These are phyloP conservation scores for Lecanicillium sp. DNA, from an alignment of 2,329 filamentous ascomycete genomes.

Conservation along the genomic window DNA sequence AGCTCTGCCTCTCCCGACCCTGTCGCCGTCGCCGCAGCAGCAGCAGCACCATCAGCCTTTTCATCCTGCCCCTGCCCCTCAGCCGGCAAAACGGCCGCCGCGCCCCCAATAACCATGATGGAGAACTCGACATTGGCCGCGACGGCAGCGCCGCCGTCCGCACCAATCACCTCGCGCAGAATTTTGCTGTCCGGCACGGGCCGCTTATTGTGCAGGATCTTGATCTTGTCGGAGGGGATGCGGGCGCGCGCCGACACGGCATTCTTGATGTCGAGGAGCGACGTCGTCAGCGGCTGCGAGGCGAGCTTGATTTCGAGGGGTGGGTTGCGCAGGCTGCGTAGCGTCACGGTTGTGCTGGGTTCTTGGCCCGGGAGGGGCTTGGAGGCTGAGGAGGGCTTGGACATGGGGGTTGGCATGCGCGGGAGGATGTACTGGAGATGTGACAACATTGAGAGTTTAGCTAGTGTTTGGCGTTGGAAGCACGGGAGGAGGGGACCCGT, in stretches of 20 bases:
- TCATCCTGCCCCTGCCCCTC: slow-evolving; percentile 14
- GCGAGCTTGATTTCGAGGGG: slow-evolving; percentile 60
- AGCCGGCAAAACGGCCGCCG: slow-evolving; percentile 32
- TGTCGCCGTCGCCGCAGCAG: slow-evolving; percentile 32
- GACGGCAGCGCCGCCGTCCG: slow-evolving; percentile 25
- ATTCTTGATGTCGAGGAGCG: slow-evolving; percentile 70
- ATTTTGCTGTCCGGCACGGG: slow-evolving; percentile 72
- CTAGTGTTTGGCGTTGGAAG: slow-evolving; percentile 7
- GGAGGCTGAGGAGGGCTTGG: slow-evolving; percentile 29
- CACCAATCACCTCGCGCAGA: slow-evolving; percentile 62
- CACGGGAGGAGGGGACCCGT: slow-evolving; percentile 16
- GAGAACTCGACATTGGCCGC: slow-evolving; percentile 59
- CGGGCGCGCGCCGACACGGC: slow-evolving; percentile 56
- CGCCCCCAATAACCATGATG: slow-evolving; percentile 80
- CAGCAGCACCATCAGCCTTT: slow-evolving; percentile 21
- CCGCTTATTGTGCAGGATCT: slow-evolving; percentile 81
- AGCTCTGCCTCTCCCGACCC: slow-evolving; percentile 55
- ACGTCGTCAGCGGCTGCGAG: slow-evolving; percentile 58
- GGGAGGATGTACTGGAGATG: slow-evolving; percentile 60
- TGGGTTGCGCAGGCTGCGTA: slow-evolving; percentile 74
- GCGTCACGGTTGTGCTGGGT: slow-evolving; percentile 47
- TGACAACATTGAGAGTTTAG: slow-evolving; percentile 1
- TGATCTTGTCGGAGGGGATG: slow-evolving; percentile 70
- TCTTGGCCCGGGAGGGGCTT: slow-evolving; percentile 44
- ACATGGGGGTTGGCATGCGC: slow-evolving; percentile 53